These are phyloP conservation scores for Spergularia azorica DNA, from an alignment of 179 eudicot genomes.

Conservation along the genomic window DNA sequence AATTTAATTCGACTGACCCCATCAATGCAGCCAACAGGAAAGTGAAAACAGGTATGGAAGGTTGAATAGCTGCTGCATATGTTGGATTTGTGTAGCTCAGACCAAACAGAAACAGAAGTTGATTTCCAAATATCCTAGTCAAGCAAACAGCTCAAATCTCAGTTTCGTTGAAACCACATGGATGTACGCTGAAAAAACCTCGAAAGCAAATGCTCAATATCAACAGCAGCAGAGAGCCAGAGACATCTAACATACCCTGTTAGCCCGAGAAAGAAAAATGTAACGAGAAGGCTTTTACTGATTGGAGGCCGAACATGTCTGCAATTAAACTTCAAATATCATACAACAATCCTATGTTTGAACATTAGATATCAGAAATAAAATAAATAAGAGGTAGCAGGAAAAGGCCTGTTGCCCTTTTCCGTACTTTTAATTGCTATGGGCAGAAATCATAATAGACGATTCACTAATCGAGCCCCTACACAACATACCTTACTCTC, in stretches of 20 bases:
- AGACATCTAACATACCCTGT: constrained; percentile 60
- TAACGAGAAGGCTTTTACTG: constrained; percentile 52
- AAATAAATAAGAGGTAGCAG: neutral
- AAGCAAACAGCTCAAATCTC: constrained; percentile 9
- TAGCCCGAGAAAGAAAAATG: constrained; percentile 80
- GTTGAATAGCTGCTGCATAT: constrained; percentile 95
- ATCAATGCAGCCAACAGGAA: constrained; percentile 75
- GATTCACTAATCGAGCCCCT: neutral
- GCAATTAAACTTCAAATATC: constrained; percentile 32
- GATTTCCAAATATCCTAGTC: constrained; percentile 89
- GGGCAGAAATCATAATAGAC: neutral
- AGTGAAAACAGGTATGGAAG: constrained; percentile 96
- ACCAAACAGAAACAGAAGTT: constrained; percentile 90
- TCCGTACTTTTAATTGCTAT: neutral
- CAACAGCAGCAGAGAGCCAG: neutral
- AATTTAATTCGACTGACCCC: constrained; percentile 69
- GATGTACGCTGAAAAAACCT: neutral
- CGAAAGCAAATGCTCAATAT: neutral
- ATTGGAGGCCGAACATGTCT: constrained; percentile 80
- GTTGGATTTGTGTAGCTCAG: constrained; percentile 96
- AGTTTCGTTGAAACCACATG: constrained; percentile 4
- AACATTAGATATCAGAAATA: neutral
- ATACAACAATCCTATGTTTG: neutral
- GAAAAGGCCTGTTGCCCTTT: neutral
- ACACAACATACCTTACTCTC: neutral